phyloP scores from a whole-genome alignment of 441 rosid genomes.

The Daphne laureola region DNA sequence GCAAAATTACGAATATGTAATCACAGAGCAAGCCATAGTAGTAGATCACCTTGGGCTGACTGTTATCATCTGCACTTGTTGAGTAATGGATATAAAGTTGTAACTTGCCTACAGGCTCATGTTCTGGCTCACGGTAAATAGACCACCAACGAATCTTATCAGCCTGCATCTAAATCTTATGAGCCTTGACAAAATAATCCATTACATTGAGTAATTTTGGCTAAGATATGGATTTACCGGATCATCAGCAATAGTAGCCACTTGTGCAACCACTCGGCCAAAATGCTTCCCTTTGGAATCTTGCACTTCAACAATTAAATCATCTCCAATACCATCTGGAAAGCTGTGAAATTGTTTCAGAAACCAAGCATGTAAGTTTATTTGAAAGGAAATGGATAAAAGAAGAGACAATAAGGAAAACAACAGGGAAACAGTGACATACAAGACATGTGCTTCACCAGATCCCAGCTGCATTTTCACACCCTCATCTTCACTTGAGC shows the following conservation, averaged over 20 bases:
- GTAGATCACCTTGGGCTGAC: constrained; percentile 65
- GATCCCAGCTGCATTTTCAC: constrained; percentile 90
- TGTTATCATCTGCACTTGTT: constrained; percentile 73
- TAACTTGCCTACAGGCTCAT: constrained; percentile 80
- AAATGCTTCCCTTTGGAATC: constrained; percentile 79
- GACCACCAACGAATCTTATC: constrained; percentile 98
- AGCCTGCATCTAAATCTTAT: constrained; percentile 46
- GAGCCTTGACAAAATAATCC: constrained; percentile 23
- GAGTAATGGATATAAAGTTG: constrained; percentile 82
- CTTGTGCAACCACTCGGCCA: constrained; percentile 94
- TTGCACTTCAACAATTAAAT: constrained; percentile 78
- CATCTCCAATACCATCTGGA: constrained; percentile 95
- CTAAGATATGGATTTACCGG: constrained; percentile 32
- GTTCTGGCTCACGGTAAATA: constrained; percentile 88
- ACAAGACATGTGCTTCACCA: constrained; percentile 93
- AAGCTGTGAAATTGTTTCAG: constrained; percentile 60
- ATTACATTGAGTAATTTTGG: constrained; percentile 9
- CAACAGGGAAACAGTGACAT: constrained; percentile 29
- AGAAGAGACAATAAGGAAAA: constrained; percentile 6
- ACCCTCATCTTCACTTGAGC: constrained; percentile 74
- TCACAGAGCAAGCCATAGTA: constrained; percentile 10
- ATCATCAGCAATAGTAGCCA: constrained; percentile 79
- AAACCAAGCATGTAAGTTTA: constrained; percentile 14
- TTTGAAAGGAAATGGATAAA: constrained; percentile 9
- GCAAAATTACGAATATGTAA: background rate